A percentile compares a stretch with the other conserved stretches of the same genome.
Evolutionary conservation across 2,329 filamentous ascomycete genomes (phyloP).

Genomic region (Knufia petricola): DNA sequence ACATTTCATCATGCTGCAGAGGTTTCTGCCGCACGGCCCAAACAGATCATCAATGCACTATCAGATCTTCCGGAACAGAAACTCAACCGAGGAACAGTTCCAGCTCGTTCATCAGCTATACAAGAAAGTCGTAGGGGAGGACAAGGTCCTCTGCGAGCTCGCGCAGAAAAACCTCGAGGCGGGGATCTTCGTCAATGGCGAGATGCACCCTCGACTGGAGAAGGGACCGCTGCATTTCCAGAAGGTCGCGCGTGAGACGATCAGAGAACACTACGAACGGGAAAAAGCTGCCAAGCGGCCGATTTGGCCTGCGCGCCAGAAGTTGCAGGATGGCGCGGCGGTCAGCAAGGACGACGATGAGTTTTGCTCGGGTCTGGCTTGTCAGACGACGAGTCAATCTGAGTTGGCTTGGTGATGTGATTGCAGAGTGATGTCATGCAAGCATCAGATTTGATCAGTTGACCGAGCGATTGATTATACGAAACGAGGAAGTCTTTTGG

Average conservation of each 20-base stretch:
- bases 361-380: constrained; percentile 14
- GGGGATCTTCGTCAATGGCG: constrained; percentile 53
- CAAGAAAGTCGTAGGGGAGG: constrained; percentile 55
- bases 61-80: constrained; percentile 54
- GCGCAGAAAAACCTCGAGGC: constrained; percentile 53
- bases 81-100: constrained; percentile 50
- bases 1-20: constrained; percentile 56
- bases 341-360: constrained; percentile 18
- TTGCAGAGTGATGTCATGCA: no score
- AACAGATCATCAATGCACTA: constrained; percentile 49
- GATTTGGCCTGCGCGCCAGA: constrained; percentile 41
- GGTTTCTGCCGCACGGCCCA: constrained; percentile 48
- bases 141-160: constrained; percentile 52
- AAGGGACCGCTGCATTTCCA: constrained; percentile 52
- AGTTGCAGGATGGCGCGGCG: constrained; percentile 11
- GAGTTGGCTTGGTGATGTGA: constrained; percentile 17
- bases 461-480: no score
- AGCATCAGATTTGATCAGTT: no score
- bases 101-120: constrained; percentile 50
- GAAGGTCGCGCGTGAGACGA: constrained; percentile 39
- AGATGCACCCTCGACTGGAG: constrained; percentile 53
- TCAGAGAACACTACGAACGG: constrained; percentile 39
- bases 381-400: constrained; percentile 11
- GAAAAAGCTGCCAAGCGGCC: constrained; percentile 39
- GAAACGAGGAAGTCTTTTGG: no score